Conservation (phyloP, 495 filamentous ascomycete species). For the Neurospora sp. region DNA sequence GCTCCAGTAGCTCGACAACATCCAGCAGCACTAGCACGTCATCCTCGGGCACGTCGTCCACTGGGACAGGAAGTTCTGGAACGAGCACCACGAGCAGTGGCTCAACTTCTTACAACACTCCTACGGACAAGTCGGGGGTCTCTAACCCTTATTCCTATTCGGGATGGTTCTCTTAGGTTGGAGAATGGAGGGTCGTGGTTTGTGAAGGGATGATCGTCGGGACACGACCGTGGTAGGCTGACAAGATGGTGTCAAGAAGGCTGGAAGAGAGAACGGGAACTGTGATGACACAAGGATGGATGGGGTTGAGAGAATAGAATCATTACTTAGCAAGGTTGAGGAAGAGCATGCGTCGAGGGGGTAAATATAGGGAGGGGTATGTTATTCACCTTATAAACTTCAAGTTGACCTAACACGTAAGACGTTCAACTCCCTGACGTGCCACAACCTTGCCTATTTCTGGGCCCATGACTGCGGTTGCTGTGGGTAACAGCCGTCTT, state of each 20-base stretch:
- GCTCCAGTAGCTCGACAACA: neutral
- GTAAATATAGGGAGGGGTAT: neutral
- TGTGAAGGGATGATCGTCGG: neutral
- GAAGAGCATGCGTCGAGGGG: neutral
- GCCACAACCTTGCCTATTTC: neutral
- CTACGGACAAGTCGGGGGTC: neutral
- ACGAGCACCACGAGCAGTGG: neutral
- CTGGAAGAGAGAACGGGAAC: neutral
- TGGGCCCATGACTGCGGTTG: neutral
- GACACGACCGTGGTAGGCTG: neutral
- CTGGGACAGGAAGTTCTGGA: neutral
- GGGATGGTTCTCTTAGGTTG: neutral
- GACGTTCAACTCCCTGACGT: neutral
- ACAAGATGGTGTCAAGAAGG: neutral
- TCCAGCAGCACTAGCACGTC: neutral
- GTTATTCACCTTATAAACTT: neutral
- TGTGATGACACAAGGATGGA: neutral
- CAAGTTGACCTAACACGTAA: neutral
- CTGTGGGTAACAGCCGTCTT: neutral
- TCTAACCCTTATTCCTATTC: neutral
- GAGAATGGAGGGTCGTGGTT: neutral
- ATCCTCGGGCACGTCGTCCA: neutral
- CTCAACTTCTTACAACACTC: neutral
- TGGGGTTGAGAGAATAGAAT: neutral
- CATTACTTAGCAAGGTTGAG: neutral